Base-by-base conservation (phyloP, 2,329 filamentous ascomycete genomes). In the Paraconiothyrium brasiliense region DNA sequence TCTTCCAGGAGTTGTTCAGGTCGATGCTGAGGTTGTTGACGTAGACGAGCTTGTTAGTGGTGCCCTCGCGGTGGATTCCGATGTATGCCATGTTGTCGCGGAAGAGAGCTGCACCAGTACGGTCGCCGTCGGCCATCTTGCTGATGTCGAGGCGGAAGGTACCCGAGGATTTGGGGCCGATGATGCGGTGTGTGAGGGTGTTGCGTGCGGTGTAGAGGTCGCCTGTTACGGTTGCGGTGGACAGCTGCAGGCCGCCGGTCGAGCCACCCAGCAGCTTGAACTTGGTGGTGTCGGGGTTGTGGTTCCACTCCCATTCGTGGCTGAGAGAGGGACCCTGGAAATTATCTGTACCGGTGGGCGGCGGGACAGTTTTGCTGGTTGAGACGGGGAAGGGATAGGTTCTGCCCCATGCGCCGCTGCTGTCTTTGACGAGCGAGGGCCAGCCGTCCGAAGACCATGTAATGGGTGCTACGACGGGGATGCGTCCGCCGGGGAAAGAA, bases 271-370 rank as follows among this genome's bases (percentile, higher is more conserved):
- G 71, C 11, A 86, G 76, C 1, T 67, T 71, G 67, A 75, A 88
- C 9, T 81, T 83, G 10, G 71, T 76, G 0, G 73, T 78, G 58
- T 88, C 85, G 0, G 86, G 86, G 70, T 88, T 88, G 65, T 88
- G 86, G 67, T 89, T 89, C 86, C 86, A 89, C 70, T 89, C 86
- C 84, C 84, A 89, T 2, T 81, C 75, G 0, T 79, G 78, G 7
- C 77, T 71, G 0, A 88, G 76, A 0, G 73, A 64, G 0, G 74
- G 67, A 0, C 82, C 83, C 0, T 63, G 52, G 63, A 88, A 88
- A 0, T 61, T 71, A 61, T 88, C 84, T 0, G 78, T 81, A 16
- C 84, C 80, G 0, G 76, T 74, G 39, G 74, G 71, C 4, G 66
- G 57, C 2, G 73, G 69, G 1, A 79, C 71, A 1, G 66, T 74